Percentiles rank a stretch among this genome's conserved stretches.
phyloP scores from a whole-genome alignment of 306 rosid genomes.

The Rosa lucieae region DNA sequence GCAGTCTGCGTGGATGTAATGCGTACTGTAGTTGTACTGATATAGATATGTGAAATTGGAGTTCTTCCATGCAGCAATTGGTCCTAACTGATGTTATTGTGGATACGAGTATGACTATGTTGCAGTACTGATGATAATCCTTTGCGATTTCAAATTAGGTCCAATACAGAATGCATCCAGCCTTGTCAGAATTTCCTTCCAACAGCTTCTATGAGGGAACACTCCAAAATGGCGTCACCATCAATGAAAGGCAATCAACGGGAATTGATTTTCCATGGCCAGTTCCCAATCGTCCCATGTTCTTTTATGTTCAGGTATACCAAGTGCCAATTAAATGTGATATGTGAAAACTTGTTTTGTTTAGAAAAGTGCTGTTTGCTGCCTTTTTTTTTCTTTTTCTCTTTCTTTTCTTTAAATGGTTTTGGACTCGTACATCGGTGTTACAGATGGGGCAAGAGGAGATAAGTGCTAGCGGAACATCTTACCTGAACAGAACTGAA shows the following conservation, averaged over 20 bases:
- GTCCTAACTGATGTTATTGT: background rate
- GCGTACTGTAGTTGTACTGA: background rate
- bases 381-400: background rate
- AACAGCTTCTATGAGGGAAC: constrained; percentile 99
- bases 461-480: constrained; percentile 98
- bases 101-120: background rate
- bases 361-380: background rate
- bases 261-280: constrained; percentile 99
- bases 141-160: constrained; percentile 52
- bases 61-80: background rate
- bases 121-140: background rate
- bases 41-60: background rate
- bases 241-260: constrained; percentile 88
- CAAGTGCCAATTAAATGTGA: background rate
- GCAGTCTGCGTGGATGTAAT: background rate
- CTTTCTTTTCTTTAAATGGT: background rate
- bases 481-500: constrained; percentile 96
- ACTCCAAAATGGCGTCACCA: constrained; percentile 94
- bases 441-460: constrained; percentile 99
- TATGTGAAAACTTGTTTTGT: background rate
- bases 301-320: constrained; percentile 95
- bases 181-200: constrained; percentile 95
- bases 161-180: constrained; percentile 99
- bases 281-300: constrained; percentile 98
- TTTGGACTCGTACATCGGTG: constrained; percentile 24